These are phyloP conservation scores for Colletotrichum liaoningense DNA, from an alignment of 2,329 filamentous ascomycete genomes.

Conservation along the genomic window DNA sequence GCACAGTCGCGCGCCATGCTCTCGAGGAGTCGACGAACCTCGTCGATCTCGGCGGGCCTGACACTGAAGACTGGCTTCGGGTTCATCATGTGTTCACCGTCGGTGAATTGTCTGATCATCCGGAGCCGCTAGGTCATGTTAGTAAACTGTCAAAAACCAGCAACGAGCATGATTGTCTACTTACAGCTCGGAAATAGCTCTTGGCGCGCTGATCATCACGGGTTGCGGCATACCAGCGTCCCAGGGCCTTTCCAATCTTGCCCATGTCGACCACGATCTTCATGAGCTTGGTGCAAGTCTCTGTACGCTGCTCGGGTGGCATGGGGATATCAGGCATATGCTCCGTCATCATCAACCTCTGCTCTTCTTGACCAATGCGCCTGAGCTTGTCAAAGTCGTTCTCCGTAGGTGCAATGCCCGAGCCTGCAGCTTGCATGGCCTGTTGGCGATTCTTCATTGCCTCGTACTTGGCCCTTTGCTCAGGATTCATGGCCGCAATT, in stretches of 20 bases:
- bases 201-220: constrained; percentile 61
- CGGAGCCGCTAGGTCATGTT: constrained; percentile 60
- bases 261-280: constrained; percentile 54
- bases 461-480: constrained; percentile 59
- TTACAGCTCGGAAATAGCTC: constrained; percentile 65
- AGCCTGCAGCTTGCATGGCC: constrained; percentile 27
- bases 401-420: not conserved
- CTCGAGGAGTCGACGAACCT: constrained; percentile 58
- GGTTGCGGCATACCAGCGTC: constrained; percentile 60
- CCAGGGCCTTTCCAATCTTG: constrained; percentile 57
- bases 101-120: constrained; percentile 64
- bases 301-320: constrained; percentile 55
- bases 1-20: constrained; percentile 63
- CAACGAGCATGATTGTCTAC: constrained; percentile 39
- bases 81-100: constrained; percentile 58
- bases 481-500: constrained; percentile 54
- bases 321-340: constrained; percentile 58
- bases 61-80: constrained; percentile 65
- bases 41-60: constrained; percentile 61
- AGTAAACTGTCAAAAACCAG: constrained; percentile 39
- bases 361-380: constrained; percentile 53
- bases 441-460: constrained; percentile 42
- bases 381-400: constrained; percentile 45
- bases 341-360: constrained; percentile 51
- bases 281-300: constrained; percentile 57